Base-by-base conservation (phyloP, 306 rosid genomes). In the Vicia sativa region DNA sequence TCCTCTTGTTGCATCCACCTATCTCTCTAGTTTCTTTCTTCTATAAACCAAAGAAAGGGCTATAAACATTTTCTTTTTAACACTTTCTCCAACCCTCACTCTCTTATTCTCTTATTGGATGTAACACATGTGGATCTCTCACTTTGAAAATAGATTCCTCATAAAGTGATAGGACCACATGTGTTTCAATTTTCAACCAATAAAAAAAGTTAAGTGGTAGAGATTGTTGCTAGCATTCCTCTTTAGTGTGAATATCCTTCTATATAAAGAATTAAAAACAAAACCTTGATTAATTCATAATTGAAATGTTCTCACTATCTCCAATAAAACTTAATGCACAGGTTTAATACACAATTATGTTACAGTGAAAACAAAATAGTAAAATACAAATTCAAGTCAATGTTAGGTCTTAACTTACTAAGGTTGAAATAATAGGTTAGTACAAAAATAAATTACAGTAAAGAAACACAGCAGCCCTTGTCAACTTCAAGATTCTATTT, bases 401-500 rank as follows among this genome's bases (percentile, higher is more conserved):
- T 13, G 26, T 12, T 26, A 49, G 26, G 55, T 25, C 9, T 53
- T 25, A 23, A 11, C 26, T 12, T 2, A 25, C 12, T n/a, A 54
- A 54, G 18, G 19, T 8, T 15, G 8, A 71, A 25, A 75, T 15
- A 66, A 44, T 14, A 45, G 45, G 63, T 16, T 72, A 56, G 28
- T 53, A 80, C 45, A 67, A 41, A 29, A 25, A 41, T 62, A 67
- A 25, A 10, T 44, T 53, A 61, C 62, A 67, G 56, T 7, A 7
- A 63, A 41, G 16, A 62, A 60, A 52, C 31, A 9, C 16, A 26
- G 55, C 34, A n/a, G 37, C 70, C 62, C 58, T 15, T 35, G 1
- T 62, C 73, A 55, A 46, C 63, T 71, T 53, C 25, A 49, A 65
- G 53, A 65, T 29, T 54, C 58, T 48, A 21, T 73, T 67, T 62